These are phyloP conservation scores for Talaromyces sp. DNA, from an alignment of 2,329 filamentous ascomycete genomes.

Conservation along the genomic window DNA sequence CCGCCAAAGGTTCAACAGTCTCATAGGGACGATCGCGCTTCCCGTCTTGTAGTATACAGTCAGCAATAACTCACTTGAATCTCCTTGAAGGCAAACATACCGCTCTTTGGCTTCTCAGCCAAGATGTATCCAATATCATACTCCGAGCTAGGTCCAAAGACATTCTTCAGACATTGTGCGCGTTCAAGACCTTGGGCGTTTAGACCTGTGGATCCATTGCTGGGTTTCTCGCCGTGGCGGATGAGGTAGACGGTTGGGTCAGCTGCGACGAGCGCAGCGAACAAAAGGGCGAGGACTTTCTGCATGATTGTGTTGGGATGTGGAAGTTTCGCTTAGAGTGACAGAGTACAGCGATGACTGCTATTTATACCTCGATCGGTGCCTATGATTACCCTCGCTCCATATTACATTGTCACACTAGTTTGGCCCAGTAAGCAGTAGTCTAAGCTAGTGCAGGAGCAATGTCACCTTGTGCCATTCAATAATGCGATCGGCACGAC, in stretches of 20 bases:
- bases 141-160: constrained; percentile 56
- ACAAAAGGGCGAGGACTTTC: constrained; percentile 7
- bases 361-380: constrained; percentile 1
- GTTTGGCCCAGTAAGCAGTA: background rate
- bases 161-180: constrained; percentile 60
- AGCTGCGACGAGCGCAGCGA: constrained; percentile 21
- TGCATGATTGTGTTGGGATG: constrained; percentile 2
- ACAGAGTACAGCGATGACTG: no score
- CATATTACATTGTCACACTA: no score
- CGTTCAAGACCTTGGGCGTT: constrained; percentile 56
- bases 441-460: background rate
- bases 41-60: no score
- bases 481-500: background rate
- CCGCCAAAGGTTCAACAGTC: constrained; percentile 60
- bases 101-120: constrained; percentile 56
- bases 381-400: no score
- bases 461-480: background rate
- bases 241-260: constrained; percentile 63
- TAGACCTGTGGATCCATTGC: constrained; percentile 52
- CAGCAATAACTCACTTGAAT: background rate
- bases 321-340: no score
- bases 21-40: constrained; percentile 56
- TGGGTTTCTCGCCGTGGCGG: constrained; percentile 66
- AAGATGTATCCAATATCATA: constrained; percentile 64
- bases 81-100: constrained; percentile 20